Evolutionary conservation across 257 asterid species (phyloP), one percentile per base, ranked within the genome.

Genomic region (Osmanthus fragrans): DNA sequence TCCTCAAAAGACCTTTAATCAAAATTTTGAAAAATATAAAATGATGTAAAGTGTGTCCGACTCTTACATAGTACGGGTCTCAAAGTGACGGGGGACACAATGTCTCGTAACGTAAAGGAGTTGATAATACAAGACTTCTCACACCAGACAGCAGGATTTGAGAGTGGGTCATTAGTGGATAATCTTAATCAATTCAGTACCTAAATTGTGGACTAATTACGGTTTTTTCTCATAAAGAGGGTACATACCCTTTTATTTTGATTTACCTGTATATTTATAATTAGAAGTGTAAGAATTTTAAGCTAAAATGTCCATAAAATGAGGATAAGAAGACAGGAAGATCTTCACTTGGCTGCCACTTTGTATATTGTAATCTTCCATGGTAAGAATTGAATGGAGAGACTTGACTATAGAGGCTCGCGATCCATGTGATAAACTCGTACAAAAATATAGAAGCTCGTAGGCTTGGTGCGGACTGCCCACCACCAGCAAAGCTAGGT

Each of bases 111-210:
- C 84, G 92, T 69, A 69, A 49, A 74, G 79, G 36, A 78, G 78
- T 72, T 74, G 73, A 85, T 82, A 84, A 11, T 42, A 11, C 16
- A 3, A 42, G 49, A 11, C 49, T 42, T 42, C 49, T 29, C 83
- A 82, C 79, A 79, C 80, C 82, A 78, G 74, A 80, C 75, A 69
- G 40, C 40, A 37, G 40, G 40, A 10, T 36, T 7, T 76, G 68
- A 73, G 74, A 80, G 88, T 88, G 92, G 89, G 77, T 76, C 36
- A 42, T 83, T 86, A 82, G 90, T 83, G 92, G 89, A 85, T 80
- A 81, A 86, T 78, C 78, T 42, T 81, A 79, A 34, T 42, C 16
- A 42, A 84, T 82, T 78, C 76, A 11, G 49, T 11, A 71, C 84
- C 77, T 81, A 85, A 82, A 71, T 58, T 42, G 63, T 42, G 27